These are phyloP conservation scores for Salvia miltiorrhiza DNA, from an alignment of 257 asterid species.

Conservation along the genomic window DNA sequence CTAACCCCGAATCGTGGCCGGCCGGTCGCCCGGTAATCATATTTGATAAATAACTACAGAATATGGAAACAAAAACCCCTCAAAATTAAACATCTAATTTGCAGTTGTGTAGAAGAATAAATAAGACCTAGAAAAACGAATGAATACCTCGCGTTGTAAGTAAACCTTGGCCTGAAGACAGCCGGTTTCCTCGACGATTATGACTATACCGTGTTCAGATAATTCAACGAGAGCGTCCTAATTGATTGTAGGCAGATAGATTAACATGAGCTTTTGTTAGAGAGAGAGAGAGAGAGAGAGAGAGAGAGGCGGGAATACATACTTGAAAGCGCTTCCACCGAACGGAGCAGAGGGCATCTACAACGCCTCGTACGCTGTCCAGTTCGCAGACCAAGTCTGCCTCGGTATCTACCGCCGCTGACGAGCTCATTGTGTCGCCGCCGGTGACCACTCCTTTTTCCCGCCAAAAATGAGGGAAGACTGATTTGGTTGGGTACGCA, in stretches of 20 bases:
- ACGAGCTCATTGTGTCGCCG: constrained; percentile 53
- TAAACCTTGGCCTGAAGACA: constrained; percentile 98
- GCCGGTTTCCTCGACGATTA: constrained; percentile 83
- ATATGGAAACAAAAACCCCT: not conserved
- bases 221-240: constrained; percentile 84
- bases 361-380: constrained; percentile 86
- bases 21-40: constrained; percentile 71
- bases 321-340: constrained; percentile 97
- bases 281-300: not conserved
- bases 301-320: not conserved
- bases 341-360: constrained; percentile 86
- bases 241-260: constrained; percentile 15
- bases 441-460: constrained; percentile 20
- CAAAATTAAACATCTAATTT: not conserved
- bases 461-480: constrained; percentile 43
- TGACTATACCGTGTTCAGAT: constrained; percentile 89
- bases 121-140: not conserved
- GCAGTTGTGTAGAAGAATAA: not conserved
- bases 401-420: constrained; percentile 41
- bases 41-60: constrained; percentile 64
- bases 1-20: constrained; percentile 93
- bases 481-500: no score
- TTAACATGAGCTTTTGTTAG: not conserved
- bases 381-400: constrained; percentile 75
- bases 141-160: constrained; percentile 75